Evolutionary conservation across 202 grass and related monocot species (phyloP), one percentile per base, ranked within the genome.

Genomic region (Digitaria exilis): DNA sequence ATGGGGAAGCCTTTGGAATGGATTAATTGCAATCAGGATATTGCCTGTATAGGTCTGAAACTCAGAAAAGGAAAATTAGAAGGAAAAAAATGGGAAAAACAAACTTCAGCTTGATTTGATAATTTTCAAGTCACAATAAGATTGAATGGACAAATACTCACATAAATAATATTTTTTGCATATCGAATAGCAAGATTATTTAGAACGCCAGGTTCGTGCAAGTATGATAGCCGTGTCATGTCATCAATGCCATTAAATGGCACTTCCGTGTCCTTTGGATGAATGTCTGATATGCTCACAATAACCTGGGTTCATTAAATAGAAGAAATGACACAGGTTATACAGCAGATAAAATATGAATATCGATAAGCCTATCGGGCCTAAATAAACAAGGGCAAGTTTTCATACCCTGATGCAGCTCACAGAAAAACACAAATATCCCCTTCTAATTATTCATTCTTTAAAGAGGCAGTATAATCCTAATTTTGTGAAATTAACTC

Each of bases 11-110:
- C 89, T 94, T 92, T 94, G 94, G 76, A 97, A 97, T 63, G 94
- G 94, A 80, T 97, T 97, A 55, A 97, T 85, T 73, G 94, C 94
- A 84, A 97, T 97, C 80, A 97, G 87, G 73, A 97, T 97, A 76
- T 87, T 92, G 34, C 94, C 92, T 24, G 92, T 94, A 84, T 97
- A 97, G 64, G 92, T 94, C 94, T 97, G 92, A 65, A 74, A 83
- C 7, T 64, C 68, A 58, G 43, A 63, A 75, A 74, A 18, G 14
- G 28, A 42, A 34, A 43, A 79, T 88, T 45, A 84, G 59, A 29
- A 61, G 13, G 13, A 84, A 84, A 80, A 69, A 62, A 13, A n/a
- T n/a, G 2, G 45, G 0, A 16, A 58, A 43, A 79, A 41, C 10
- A 60, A 78, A 79, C 4, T 46, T 54, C 61, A 34, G 69, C 84